Conservation (phyloP, 2,329 filamentous ascomycete genomes). For the Scedosporium aurantiacum region DNA sequence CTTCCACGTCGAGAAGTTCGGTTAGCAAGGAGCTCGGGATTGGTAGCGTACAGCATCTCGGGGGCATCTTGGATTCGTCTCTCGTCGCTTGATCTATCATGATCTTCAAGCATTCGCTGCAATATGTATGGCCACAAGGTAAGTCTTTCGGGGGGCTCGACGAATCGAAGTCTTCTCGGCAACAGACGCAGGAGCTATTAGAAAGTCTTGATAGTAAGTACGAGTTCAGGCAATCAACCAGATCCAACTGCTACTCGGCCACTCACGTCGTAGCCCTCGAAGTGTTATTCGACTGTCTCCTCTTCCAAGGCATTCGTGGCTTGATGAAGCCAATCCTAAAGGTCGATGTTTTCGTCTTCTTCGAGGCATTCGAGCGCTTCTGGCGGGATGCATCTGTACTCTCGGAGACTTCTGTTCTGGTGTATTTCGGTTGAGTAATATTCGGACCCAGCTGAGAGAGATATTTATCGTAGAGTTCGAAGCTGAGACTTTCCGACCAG, state of each 20-base stretch:
- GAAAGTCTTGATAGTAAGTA: not conserved
- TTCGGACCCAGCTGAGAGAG: slow-evolving; percentile 32
- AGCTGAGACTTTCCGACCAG: slow-evolving; percentile 27
- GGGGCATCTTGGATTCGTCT: slow-evolving; percentile 51
- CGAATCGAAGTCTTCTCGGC: slow-evolving; percentile 39
- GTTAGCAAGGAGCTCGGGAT: slow-evolving; percentile 39
- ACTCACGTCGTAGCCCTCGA: slow-evolving; percentile 23
- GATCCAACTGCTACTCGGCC: not conserved
- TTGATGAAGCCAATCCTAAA: slow-evolving; percentile 31
- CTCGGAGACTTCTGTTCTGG: slow-evolving; percentile 12
- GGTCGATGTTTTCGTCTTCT: slow-evolving; percentile 32
- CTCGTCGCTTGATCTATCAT: slow-evolving; percentile 42
- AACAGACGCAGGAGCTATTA: slow-evolving; percentile 44
- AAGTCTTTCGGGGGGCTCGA: slow-evolving; percentile 34
- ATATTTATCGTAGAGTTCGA: slow-evolving; percentile 42
- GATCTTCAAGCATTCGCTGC: slow-evolving; percentile 39
- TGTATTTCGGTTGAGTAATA: slow-evolving; percentile 27
- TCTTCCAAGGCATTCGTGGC: slow-evolving; percentile 30
- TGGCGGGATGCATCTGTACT: slow-evolving; percentile 18
- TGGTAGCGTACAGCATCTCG: slow-evolving; percentile 47
- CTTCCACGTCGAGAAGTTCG: slow-evolving; percentile 35
- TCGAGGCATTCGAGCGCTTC: slow-evolving; percentile 33
- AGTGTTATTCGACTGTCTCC: slow-evolving; percentile 20
- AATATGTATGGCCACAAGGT: slow-evolving; percentile 48
- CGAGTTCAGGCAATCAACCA: not conserved